Evolutionary conservation across 345 rosid species (phyloP), one percentile per base, ranked within the genome.

Genomic region (Eucalyptus cladocalyx): DNA sequence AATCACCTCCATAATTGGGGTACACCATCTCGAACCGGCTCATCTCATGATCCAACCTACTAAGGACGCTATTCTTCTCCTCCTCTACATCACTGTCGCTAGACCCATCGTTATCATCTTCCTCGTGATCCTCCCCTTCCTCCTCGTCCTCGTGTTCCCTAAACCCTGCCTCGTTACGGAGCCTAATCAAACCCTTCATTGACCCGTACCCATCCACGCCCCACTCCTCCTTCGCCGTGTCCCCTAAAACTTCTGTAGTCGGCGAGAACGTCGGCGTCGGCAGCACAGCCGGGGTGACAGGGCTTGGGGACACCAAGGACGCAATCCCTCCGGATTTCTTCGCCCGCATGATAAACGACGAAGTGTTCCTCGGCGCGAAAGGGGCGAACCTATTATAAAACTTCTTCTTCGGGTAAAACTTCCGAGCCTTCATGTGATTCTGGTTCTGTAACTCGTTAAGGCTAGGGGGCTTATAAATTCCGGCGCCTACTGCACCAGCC

Each of bases 41-140:
- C 93, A 95, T 93, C 92, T 98, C 99, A 92, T 98, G 99, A 91
- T 98, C 99, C 91, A 98, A 80, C 89, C 99, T 95, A 92, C 98
- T 97, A 92, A 97, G 98, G 87, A 98, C 99, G 90, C 87, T 90
- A 85, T 98, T 98, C 88, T 95, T 96, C 90, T 95, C 99, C 92
- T 98, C 99, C 94, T 98, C 99, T 87, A 98, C 98, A 87, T 98
- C 99, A 90, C 99, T 98, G 92, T 94, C 99, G 88, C 99, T 95
- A 19, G 99, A 98, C 18, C 97, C 99, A 85, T 92, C 92, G 11
- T 94, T 87, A 28, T 89, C 90, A n/a, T 89, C 98, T 40, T 95
- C 99, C 4, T 97, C 97, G 37, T 98, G 97, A 24, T 97, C 98
- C 9, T 97, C 99, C 9, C 96, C 99, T 40, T 95, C 95, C 60